Evolutionary conservation across 805 yeast genomes (phyloP).

Genomic region (Torulaspora indica): DNA sequence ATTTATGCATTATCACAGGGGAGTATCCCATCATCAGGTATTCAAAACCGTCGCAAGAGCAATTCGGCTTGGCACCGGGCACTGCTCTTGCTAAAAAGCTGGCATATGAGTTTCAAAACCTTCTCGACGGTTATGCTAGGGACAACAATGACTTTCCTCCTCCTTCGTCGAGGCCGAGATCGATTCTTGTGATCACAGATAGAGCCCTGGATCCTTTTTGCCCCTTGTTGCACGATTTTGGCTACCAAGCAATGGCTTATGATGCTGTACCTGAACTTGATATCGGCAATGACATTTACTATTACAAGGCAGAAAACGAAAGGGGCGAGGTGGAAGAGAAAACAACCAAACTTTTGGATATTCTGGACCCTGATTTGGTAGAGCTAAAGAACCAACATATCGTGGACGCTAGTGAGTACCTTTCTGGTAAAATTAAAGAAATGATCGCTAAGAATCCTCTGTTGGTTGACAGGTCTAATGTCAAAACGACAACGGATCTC

Average conservation of each 20-base stretch:
- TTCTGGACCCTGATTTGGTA: constrained; percentile 64
- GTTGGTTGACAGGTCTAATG: constrained; percentile 62
- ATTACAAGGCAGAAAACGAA: constrained; percentile 54
- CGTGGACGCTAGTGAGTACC: constrained; percentile 61
- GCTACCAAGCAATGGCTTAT: constrained; percentile 87
- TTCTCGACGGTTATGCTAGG: constrained; percentile 72
- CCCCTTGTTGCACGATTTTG: constrained; percentile 83
- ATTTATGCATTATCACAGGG: constrained; percentile 71
- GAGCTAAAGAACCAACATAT: constrained; percentile 70
- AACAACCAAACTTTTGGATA: constrained; percentile 48
- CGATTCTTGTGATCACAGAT: constrained; percentile 73
- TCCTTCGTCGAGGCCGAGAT: constrained; percentile 54
- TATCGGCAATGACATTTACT: constrained; percentile 43
- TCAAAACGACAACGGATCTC: constrained; percentile 63
- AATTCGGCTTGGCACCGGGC: constrained; percentile 48
- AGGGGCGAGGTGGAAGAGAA: constrained; percentile 42
- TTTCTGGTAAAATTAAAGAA: constrained; percentile 55
- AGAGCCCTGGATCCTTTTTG: constrained; percentile 78
- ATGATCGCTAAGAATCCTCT: constrained; percentile 69
- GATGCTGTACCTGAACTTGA: constrained; percentile 55
- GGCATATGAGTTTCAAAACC: constrained; percentile 66
- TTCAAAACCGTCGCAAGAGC: constrained; percentile 48
- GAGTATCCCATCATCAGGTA: constrained; percentile 85
- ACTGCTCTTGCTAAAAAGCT: constrained; percentile 60
- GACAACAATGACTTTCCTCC: constrained; percentile 58